phyloP scores from a whole-genome alignment of 2,329 filamentous ascomycete species.

The Xylariaceae sp. region DNA sequence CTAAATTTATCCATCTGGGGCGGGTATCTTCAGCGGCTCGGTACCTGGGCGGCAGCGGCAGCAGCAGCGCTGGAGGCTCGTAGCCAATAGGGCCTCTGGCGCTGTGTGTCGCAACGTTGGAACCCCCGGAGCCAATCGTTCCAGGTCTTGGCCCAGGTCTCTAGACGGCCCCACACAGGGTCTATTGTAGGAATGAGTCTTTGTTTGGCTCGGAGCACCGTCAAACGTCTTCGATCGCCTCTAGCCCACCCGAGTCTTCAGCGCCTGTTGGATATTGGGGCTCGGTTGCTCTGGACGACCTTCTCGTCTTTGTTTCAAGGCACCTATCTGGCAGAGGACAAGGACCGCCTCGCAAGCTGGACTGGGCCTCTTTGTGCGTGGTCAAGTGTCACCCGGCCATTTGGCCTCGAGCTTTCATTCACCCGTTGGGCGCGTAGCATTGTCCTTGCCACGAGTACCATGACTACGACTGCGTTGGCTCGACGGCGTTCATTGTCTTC shows the following conservation, averaged over 20 bases:
- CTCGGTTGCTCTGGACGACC: neutral
- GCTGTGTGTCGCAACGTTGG: conserved; percentile 8
- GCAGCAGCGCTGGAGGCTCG: neutral
- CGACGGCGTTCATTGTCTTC: conserved; percentile 12
- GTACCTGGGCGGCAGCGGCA: conserved; percentile 4
- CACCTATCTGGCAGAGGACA: conserved; percentile 3
- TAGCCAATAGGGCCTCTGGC: conserved; percentile 9
- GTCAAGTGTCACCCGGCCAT: neutral
- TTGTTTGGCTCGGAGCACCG: conserved; percentile 13
- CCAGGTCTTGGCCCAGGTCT: conserved; percentile 1
- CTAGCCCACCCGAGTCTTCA: too few species aligned
- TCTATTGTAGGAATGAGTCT: neutral
- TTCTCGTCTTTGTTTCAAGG: neutral
- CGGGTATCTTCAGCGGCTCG: neutral
- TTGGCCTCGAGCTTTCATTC: neutral
- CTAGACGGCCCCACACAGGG: conserved; percentile 2
- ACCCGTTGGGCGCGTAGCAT: conserved; percentile 7
- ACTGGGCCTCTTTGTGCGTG: conserved; percentile 1
- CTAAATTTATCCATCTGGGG: too few species aligned
- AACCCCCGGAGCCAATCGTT: conserved; percentile 13
- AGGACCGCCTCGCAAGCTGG: conserved; percentile 1
- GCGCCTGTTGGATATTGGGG: neutral
- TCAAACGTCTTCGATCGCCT: neutral
- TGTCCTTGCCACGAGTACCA: neutral
- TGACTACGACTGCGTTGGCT: neutral